Conservation (phyloP, 345 rosid species). For the Salix exigua region DNA sequence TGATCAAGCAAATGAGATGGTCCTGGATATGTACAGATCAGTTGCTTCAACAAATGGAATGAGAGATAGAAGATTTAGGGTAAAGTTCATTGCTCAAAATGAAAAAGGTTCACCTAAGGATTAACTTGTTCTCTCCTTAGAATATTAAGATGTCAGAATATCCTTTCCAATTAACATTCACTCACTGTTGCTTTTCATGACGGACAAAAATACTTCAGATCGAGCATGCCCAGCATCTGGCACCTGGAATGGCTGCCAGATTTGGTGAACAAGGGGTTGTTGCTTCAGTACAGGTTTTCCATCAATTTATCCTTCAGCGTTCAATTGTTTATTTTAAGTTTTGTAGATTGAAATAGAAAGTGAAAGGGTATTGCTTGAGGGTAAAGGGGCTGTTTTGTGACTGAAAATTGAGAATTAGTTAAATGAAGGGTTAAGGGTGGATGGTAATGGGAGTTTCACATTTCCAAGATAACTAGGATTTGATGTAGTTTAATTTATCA, state of each 20-base stretch:
- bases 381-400: too few species aligned
- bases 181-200: slow-evolving; percentile 5
- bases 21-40: slow-evolving; percentile 60
- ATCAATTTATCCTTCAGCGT: not conserved
- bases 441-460: too few species aligned
- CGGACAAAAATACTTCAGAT: slow-evolving; percentile 43
- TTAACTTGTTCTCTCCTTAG: not conserved
- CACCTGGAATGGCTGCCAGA: slow-evolving; percentile 51
- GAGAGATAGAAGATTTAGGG: slow-evolving; percentile 83
- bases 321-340: not conserved
- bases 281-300: slow-evolving; percentile 79
- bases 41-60: slow-evolving; percentile 58
- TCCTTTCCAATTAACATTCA: slow-evolving; percentile 1
- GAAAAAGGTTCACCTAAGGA: not conserved
- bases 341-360: too few species aligned
- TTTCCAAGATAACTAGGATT: too few species aligned
- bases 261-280: slow-evolving; percentile 66
- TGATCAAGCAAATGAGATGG: slow-evolving; percentile 76
- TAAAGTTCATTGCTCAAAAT: slow-evolving; percentile 31
- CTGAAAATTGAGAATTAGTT: too few species aligned
- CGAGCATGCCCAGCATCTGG: slow-evolving; percentile 91
- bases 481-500: too few species aligned
- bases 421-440: too few species aligned
- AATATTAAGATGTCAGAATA: not conserved
- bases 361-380: too few species aligned